phyloP scores from a whole-genome alignment of 2,329 filamentous ascomycete genomes.

The Fusarium multiceps region DNA sequence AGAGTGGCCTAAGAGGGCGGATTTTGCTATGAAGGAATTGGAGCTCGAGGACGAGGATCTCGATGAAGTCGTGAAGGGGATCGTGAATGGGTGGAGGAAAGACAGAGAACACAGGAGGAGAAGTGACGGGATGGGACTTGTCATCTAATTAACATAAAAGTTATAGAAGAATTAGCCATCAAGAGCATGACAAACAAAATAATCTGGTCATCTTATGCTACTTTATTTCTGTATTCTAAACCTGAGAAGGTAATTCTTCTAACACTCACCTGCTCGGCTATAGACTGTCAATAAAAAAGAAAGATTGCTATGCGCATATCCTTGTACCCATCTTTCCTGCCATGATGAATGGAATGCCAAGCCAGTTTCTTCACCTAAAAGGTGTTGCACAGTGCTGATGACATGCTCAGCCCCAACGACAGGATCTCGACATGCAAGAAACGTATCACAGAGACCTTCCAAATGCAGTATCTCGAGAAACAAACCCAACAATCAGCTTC shows the following conservation, averaged over 20 bases:
- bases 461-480: not conserved
- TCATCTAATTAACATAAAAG: not conserved
- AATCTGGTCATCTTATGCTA: fast-evolving
- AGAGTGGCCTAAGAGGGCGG: slow-evolving; percentile 58
- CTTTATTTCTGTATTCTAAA: not conserved
- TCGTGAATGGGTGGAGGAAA: slow-evolving; percentile 45
- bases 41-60: slow-evolving; percentile 60
- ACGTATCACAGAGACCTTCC: not conserved
- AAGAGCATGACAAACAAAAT: not conserved
- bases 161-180: not conserved
- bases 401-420: not conserved
- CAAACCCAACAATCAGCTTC: not conserved
- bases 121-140: slow-evolving; percentile 8
- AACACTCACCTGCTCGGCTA: not conserved
- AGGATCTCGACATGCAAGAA: not conserved
- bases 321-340: not conserved
- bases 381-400: not conserved
- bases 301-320: not conserved
- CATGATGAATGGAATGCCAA: not conserved
- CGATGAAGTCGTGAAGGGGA: slow-evolving; percentile 53
- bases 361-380: not conserved
- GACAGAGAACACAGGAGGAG: slow-evolving; percentile 14
- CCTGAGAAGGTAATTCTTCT: not conserved
- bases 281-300: not conserved
- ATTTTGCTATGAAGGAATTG: slow-evolving; percentile 61